Evolutionary conservation across 345 rosid species (phyloP), one percentile per base, ranked within the genome.

Genomic region (Odontarrhena argentea): DNA sequence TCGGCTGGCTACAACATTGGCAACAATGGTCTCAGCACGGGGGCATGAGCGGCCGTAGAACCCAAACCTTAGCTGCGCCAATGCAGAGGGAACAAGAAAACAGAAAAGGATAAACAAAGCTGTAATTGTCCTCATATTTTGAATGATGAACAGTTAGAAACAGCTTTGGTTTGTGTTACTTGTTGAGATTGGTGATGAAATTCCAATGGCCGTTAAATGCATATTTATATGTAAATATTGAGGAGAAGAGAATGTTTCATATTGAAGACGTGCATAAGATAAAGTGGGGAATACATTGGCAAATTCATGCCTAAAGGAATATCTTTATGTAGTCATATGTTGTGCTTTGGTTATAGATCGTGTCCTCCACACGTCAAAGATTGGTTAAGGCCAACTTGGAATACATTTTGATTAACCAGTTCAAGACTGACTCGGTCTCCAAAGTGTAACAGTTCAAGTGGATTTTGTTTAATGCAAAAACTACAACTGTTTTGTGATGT

Each of bases 1-100:
- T 43, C 80, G 74, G 53, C 55, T 74, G 62, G 65, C 60, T 22
- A 88, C 87, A 4, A 78, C 71, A 18, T 41, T 64, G 8, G 36
- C 42, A n/a, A 88, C 74, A 10, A 87, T 87, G 13, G 88, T 45
- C 70, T 87, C 90, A 0, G 96, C 90, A 3, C 58, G 40, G 0
- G 94, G 94, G 57, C 96, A 91, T 8, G 82, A 60, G 1, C 77
- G 38, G 50, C 52, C 64, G 65, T 88, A 87, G 70, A 85, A 91
- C 0, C 87, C 89, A 4, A 75, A 73, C 35, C 55, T 77, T 0
- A 91, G 64, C 18, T 82, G 74, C 1, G 83, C 94, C 11, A 80
- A 69, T 65, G 76, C 30, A 63, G 63, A 8, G 50, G 86, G 62
- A 80, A 46, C 67, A 74, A 22, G 10, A 45, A 69, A 54, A 13